Evolutionary conservation across 441 rosid species (phyloP), one percentile per base, ranked within the genome.

Genomic region (Erodium trifolium): DNA sequence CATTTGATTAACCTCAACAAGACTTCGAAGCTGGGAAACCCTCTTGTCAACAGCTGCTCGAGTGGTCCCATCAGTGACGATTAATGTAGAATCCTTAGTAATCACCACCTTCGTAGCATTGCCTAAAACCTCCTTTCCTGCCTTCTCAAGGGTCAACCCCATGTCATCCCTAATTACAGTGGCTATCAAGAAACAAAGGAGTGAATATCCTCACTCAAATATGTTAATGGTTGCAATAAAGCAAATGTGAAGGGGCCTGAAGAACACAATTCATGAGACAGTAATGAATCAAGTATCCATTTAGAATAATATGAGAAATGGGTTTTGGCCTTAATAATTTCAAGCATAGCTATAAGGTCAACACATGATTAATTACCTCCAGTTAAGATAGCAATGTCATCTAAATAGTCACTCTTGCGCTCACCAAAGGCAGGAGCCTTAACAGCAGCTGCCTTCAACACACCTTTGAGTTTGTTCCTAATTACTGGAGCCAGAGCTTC

Each of bases 401-500:
- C 99, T 77, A 93, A 82, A 80, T 78, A 89, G 74, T 88, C 88
- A 80, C 95, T 87, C 86, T 89, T 93, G 75, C 88, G 86, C 81
- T 87, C 95, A 4, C 95, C 95, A 78, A 88, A 91, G 18, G 95
- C 82, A 64, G 99, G 97, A 77, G 96, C 93, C 81, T 88, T 88
- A 34, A 89, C 81, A 63, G 95, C 99, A 71, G 87, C 99, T 27
- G 77, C 95, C 81, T 85, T 88, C 71, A 93, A 65, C 69, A 77
- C 80, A 70, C 99, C 96, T 81, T 74, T 83, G 65, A 87, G 93
- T 74, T 91, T 91, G 85, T 91, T 91, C 80, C 85, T 83, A 67
- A 91, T 85, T 49, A 93, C 73, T 11, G 87, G 86, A 84, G 94
- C 91, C 68, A 91, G 82, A 67, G 99, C 97, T 70, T 84, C 93